These are phyloP conservation scores for Xylaria bambusicola DNA, from an alignment of 495 filamentous ascomycete species.

Conservation along the genomic window DNA sequence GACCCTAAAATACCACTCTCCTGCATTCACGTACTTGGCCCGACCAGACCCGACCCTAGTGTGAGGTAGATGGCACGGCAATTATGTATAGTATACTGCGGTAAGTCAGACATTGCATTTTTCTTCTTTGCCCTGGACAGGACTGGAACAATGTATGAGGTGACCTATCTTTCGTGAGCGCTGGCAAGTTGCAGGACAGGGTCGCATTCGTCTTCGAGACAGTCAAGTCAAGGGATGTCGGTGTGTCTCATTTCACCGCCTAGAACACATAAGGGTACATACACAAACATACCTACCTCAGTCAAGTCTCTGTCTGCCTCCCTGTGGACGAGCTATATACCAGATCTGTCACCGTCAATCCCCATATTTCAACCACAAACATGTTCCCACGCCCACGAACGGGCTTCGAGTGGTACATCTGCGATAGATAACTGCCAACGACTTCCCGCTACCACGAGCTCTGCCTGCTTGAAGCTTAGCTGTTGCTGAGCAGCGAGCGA, in stretches of 20 bases:
- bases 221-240: background rate
- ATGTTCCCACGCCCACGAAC: constrained; percentile 14
- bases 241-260: constrained; percentile 4
- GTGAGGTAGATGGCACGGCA: too few relatives aligned
- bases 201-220: constrained; percentile 4
- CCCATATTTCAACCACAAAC: constrained; percentile 3
- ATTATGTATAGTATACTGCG: too few relatives aligned
- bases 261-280: background rate
- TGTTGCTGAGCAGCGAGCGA: constrained; percentile 4
- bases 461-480: constrained; percentile 13
- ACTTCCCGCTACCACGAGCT: background rate
- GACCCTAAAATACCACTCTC: too few relatives aligned
- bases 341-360: background rate
- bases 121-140: too few relatives aligned
- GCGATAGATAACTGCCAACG: background rate
- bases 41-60: too few relatives aligned
- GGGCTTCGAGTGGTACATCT: constrained; percentile 12
- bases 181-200: constrained; percentile 11
- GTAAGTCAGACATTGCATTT: too few relatives aligned
- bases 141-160: background rate
- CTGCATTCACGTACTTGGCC: too few relatives aligned
- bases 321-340: too few relatives aligned
- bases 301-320: background rate
- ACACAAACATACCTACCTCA: background rate
- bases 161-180: background rate